These are phyloP conservation scores for Sporothrix phasma DNA, from an alignment of 2,329 filamentous ascomycete genomes.

Conservation along the genomic window DNA sequence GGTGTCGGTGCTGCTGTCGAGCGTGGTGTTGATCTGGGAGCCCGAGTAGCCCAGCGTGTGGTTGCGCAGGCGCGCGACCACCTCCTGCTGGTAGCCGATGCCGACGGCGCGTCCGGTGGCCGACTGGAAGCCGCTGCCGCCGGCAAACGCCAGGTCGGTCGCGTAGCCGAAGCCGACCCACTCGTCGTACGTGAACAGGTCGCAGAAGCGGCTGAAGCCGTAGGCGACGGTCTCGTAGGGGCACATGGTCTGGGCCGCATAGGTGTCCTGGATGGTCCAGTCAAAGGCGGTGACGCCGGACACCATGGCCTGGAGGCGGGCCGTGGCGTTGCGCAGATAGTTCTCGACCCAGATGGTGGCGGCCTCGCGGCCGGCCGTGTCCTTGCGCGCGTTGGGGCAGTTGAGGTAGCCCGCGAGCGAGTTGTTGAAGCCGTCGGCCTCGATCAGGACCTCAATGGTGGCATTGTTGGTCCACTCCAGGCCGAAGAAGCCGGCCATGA, in stretches of 20 bases:
- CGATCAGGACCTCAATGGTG: constrained; percentile 63
- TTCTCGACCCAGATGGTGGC: constrained; percentile 48
- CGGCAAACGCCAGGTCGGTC: constrained; percentile 56
- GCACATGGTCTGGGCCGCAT: constrained; percentile 61
- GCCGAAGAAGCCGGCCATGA: constrained; percentile 69
- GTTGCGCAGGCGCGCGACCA: constrained; percentile 59
- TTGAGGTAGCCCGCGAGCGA: constrained; percentile 57
- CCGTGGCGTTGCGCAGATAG: constrained; percentile 55
- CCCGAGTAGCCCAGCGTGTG: constrained; percentile 50
- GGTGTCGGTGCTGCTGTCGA: constrained; percentile 56
- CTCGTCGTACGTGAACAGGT: constrained; percentile 64
- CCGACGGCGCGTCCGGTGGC: constrained; percentile 62
- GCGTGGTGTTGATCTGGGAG: constrained; percentile 57
- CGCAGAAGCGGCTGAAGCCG: constrained; percentile 64
- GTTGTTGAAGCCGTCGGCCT: constrained; percentile 55
- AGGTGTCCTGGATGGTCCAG: constrained; percentile 55
- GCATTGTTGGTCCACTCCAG: constrained; percentile 63
- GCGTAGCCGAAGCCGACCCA: constrained; percentile 65
- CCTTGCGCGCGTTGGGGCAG: constrained; percentile 52
- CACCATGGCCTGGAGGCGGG: constrained; percentile 47
- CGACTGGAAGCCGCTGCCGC: constrained; percentile 51
- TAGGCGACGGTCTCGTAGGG: constrained; percentile 71
- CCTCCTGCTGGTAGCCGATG: constrained; percentile 62
- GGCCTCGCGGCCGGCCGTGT: constrained; percentile 43
- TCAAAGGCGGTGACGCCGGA: constrained; percentile 36